phyloP scores from a whole-genome alignment of 2,329 filamentous ascomycete species.

The Rhytidhysteron rufulum region DNA sequence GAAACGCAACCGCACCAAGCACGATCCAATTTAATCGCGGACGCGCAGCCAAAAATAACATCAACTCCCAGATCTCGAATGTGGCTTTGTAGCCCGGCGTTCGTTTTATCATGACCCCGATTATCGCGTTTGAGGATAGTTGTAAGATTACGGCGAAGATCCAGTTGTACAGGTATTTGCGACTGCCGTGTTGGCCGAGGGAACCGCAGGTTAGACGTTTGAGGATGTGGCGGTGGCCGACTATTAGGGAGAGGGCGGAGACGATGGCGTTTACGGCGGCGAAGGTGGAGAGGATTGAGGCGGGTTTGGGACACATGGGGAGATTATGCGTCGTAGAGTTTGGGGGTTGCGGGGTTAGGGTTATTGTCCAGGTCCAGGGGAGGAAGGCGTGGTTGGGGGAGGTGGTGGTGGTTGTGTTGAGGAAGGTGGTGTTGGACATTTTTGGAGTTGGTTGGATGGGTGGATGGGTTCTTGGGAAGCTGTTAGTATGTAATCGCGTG shows the following conservation, averaged over 20 bases:
- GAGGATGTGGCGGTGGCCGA: slow-evolving; percentile 6
- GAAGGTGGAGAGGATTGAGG: slow-evolving; percentile 9
- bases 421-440: neutral
- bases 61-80: slow-evolving; percentile 8
- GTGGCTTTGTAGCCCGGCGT: slow-evolving; percentile 5
- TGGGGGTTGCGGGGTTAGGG: no score
- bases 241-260: slow-evolving; percentile 6
- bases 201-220: slow-evolving; percentile 8
- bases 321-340: neutral
- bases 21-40: slow-evolving; percentile 9
- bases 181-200: slow-evolving; percentile 6
- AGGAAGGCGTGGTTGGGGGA: slow-evolving; percentile 3
- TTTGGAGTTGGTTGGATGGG: no score
- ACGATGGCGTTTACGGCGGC: slow-evolving; percentile 9
- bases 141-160: slow-evolving; percentile 8
- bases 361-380: slow-evolving; percentile 10
- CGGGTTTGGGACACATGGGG: slow-evolving; percentile 4
- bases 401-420: neutral
- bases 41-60: slow-evolving; percentile 8
- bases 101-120: slow-evolving; percentile 6
- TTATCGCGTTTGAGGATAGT: slow-evolving; percentile 8
- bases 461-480: no score
- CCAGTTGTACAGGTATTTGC: slow-evolving; percentile 7
- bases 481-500: no score
- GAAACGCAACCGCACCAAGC: slow-evolving; percentile 7